These are phyloP conservation scores for Magnolia sinica DNA, from an alignment of 164 flowering plant genomes.

Conservation along the genomic window DNA sequence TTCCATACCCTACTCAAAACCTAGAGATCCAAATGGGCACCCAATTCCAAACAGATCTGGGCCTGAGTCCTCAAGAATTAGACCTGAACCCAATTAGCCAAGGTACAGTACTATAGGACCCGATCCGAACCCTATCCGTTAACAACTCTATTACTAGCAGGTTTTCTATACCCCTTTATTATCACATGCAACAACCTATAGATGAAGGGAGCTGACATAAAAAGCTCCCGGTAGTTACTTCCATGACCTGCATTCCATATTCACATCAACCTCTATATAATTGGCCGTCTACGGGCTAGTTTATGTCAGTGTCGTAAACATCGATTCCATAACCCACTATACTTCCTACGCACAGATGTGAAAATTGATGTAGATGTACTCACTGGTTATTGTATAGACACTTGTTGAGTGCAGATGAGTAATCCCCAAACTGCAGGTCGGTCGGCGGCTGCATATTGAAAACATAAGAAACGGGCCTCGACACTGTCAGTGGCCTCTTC, in stretches of 20 bases:
- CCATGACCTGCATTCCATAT: background rate
- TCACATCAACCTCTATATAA: background rate
- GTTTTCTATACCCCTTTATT: too few species aligned
- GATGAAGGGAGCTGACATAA: background rate
- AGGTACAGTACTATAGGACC: too few species aligned
- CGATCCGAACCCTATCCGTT: too few species aligned
- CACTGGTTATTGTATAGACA: slow-evolving; percentile 17
- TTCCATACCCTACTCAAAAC: too few species aligned
- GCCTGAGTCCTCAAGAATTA: too few species aligned
- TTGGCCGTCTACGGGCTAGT: background rate
- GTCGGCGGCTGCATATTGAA: slow-evolving; percentile 61
- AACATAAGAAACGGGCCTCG: slow-evolving; percentile 65
- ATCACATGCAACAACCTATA: too few species aligned
- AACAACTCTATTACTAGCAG: too few species aligned
- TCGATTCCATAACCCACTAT: background rate
- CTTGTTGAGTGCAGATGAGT: slow-evolving; percentile 28
- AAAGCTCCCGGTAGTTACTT: background rate
- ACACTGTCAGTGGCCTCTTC: slow-evolving; percentile 45
- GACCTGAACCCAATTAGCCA: too few species aligned
- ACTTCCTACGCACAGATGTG: background rate
- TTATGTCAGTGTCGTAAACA: background rate
- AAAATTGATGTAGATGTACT: background rate
- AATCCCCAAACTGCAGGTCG: slow-evolving; percentile 55
- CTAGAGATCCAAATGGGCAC: too few species aligned
- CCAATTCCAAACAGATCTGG: too few species aligned